Evolutionary conservation across 1,284 basidiomycete genomes (phyloP).

Genomic region (Peniophora sp.): DNA sequence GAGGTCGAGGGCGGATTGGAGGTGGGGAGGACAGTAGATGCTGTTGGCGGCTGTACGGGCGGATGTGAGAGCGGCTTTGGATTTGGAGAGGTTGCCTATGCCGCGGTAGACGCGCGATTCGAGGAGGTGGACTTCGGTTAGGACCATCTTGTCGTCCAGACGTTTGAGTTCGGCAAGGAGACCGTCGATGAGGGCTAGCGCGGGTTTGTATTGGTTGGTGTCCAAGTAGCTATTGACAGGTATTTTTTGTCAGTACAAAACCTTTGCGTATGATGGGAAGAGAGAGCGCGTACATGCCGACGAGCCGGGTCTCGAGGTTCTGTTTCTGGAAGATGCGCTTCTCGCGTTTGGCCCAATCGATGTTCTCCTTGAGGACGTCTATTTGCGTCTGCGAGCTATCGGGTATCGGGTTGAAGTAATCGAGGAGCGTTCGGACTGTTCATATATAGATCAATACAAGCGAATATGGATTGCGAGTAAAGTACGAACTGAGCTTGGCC

Average conservation of each 20-base stretch:
- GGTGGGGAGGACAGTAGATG: conserved; percentile 92
- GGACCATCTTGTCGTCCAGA: conserved; percentile 95
- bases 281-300: conserved; percentile 55
- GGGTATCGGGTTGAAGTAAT: conserved; percentile 79
- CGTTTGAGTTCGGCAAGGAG: conserved; percentile 88
- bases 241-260: too few species aligned
- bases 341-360: conserved; percentile 88
- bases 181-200: conserved; percentile 76
- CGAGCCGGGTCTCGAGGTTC: conserved; percentile 86
- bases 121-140: conserved; percentile 93
- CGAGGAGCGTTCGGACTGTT: conserved; percentile 85
- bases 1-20: conserved; percentile 90
- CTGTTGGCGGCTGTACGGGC: conserved; percentile 93
- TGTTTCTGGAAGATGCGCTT: conserved; percentile 96
- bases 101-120: conserved; percentile 86
- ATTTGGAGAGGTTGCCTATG: conserved; percentile 86
- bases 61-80: conserved; percentile 92
- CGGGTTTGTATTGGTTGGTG: conserved; percentile 69
- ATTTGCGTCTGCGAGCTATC: conserved; percentile 79
- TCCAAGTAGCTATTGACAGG: conserved; percentile 59
- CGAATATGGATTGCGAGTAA: not conserved
- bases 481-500: conserved; percentile 83
- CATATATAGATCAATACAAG: conserved; percentile 8
- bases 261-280: not conserved
- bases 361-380: conserved; percentile 81